These are phyloP conservation scores for Psilocybe subaeruginosa DNA, from an alignment of 768 basidiomycete species.

Conservation along the genomic window DNA sequence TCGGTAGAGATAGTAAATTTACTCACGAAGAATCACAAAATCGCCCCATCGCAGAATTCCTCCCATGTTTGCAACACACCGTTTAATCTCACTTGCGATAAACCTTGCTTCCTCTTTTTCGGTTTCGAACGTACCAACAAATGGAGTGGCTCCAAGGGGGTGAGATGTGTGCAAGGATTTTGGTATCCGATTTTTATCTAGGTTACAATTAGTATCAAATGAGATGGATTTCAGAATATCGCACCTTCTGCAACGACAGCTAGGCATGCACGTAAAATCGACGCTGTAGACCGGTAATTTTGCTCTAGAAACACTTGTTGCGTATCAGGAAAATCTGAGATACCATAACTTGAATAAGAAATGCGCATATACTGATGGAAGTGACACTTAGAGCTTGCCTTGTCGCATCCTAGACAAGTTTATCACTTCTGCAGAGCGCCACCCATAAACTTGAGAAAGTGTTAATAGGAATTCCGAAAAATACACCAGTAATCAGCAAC, in stretches of 20 bases:
- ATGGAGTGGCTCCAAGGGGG: conserved; percentile 60
- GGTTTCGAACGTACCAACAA: conserved; percentile 51
- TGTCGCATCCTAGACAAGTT: conserved; percentile 75
- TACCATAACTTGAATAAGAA: background rate
- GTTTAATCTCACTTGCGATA: conserved; percentile 79
- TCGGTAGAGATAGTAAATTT: background rate
- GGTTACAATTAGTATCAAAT: background rate
- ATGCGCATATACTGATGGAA: background rate
- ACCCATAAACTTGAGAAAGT: conserved; percentile 69
- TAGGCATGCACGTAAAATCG: conserved; percentile 72
- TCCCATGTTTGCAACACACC: conserved; percentile 74
- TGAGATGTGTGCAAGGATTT: conserved; percentile 77
- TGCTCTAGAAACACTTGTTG: conserved; percentile 78
- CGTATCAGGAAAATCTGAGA: conserved; percentile 64
- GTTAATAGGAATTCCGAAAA: background rate
- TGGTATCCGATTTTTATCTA: conserved; percentile 75
- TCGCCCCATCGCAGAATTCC: conserved; percentile 74
- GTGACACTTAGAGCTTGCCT: conserved; percentile 37
- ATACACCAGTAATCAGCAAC: background rate
- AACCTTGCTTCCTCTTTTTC: conserved; percentile 71
- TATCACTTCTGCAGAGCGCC: conserved; percentile 80
- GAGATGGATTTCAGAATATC: conserved; percentile 6
- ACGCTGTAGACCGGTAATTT: conserved; percentile 84
- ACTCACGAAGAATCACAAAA: conserved; percentile 81
- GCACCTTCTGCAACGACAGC: conserved; percentile 85